Evolutionary conservation across 2,329 filamentous ascomycete genomes (phyloP), one percentile per base, ranked within the genome.

Genomic region (Macrophomina phaseolina): DNA sequence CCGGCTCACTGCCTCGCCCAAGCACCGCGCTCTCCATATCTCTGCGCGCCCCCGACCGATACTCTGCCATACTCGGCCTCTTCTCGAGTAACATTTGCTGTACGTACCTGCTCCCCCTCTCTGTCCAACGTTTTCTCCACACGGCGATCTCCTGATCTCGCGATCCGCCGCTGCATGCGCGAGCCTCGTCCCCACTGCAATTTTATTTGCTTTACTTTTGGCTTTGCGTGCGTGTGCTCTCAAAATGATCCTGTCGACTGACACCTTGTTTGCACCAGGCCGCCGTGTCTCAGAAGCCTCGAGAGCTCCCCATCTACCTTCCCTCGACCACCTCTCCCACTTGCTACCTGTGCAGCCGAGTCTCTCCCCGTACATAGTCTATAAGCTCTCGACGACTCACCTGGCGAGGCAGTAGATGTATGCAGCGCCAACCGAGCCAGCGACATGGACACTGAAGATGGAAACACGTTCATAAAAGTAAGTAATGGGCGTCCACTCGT

Each of bases 381-480:
- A 65, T 65, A 65, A 56, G 45, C 45, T 40, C 51, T 56, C 45
- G 18, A n/a, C 61, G 61, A 52, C 61, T 64, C 61, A 45, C 23
- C 53, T 66, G 64, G 53, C 48, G 18, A 52, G n/a, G 61, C 30
- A 64, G 38, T 62, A 66, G 48, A 61, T 66, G 55, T 62, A 66
- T 62, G 51, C 56, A 55, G 55, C 30, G 48, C 36, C 51, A 55
- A 12, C 28, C 28, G 38, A 61, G 49, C 36, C 46, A 23, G 28
- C 65, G 65, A 66, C 46, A 95, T 93, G 91, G 90, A 92, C 83
- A 92, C 91, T 80, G 91, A 94, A 89, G 91, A 95, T 89, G 92
- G 92, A 80, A 89, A 92, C 84, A 82, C 91, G 81, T 96, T 95
- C 82, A 89, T 95, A 81, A 95, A 94, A 89, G 91, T 92, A 85